Conservation (phyloP, 2,329 filamentous ascomycete species). For the Apiospora malaysiana region DNA sequence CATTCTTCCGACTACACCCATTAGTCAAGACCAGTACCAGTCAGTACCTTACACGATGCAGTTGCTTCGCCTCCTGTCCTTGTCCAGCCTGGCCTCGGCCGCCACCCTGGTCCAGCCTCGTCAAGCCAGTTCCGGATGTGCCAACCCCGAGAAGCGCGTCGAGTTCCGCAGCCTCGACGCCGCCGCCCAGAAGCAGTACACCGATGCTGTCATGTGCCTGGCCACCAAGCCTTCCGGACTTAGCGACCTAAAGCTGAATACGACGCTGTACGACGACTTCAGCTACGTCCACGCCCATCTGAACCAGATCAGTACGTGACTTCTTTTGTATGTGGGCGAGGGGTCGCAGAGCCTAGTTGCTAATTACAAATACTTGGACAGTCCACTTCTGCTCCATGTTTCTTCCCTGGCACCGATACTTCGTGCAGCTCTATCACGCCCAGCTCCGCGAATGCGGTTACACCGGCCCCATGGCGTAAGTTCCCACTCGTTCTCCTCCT, state of each 20-base stretch:
- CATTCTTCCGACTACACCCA: not conserved
- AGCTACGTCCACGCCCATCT: conserved; percentile 19
- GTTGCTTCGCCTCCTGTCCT: not conserved
- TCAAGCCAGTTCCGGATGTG: not conserved
- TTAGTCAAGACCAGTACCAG: not conserved
- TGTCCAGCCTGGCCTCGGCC: not conserved
- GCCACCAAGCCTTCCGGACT: conserved; percentile 1
- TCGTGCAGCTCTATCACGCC: conserved; percentile 4
- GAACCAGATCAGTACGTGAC: not conserved
- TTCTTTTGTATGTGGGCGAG: not conserved
- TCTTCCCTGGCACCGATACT: conserved; percentile 22
- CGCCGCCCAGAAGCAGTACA: not conserved
- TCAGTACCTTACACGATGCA: not conserved
- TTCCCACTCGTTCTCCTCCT: too few relatives aligned
- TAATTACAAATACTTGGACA: not conserved
- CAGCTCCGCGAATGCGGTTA: conserved; percentile 19
- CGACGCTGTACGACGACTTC: conserved; percentile 22
- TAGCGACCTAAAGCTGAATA: not conserved
- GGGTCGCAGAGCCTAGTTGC: not conserved
- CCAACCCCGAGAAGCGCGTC: conserved; percentile 14
- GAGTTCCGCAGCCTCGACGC: conserved; percentile 3
- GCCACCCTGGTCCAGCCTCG: not conserved
- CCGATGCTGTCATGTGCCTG: conserved; percentile 2
- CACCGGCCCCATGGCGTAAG: conserved; percentile 17
- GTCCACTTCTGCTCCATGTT: conserved; percentile 11